These are phyloP conservation scores for Aspergillus panamensis DNA, from an alignment of 495 filamentous ascomycete genomes.

Conservation along the genomic window DNA sequence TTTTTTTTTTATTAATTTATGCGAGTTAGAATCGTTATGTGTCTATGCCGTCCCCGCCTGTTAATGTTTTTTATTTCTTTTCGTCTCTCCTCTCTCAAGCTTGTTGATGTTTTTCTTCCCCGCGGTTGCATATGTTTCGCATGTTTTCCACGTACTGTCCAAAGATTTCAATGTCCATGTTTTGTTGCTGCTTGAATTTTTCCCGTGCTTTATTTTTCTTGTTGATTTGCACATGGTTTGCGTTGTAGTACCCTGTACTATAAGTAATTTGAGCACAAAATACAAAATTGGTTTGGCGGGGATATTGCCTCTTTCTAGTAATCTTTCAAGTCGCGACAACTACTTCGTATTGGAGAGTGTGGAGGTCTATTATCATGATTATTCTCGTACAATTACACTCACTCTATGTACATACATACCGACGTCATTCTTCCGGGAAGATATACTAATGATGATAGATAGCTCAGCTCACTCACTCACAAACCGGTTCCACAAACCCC, in stretches of 20 bases:
- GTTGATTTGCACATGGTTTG: slow-evolving; percentile 34
- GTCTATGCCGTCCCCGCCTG: slow-evolving; percentile 28
- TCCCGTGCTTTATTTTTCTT: slow-evolving; percentile 12
- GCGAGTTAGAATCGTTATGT: slow-evolving; percentile 27
- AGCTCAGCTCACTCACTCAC: too few relatives aligned
- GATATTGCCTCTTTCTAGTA: slow-evolving; percentile 3
- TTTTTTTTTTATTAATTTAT: slow-evolving; percentile 16
- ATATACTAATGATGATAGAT: slow-evolving; percentile 5
- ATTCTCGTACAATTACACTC: background rate
- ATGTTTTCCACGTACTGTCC: slow-evolving; percentile 7
- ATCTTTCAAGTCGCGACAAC: background rate
- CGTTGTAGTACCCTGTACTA: slow-evolving; percentile 43
- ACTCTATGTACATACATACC: too few relatives aligned
- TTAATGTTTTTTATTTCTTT: slow-evolving; percentile 13
- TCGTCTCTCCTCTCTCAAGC: slow-evolving; percentile 13
- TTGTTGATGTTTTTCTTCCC: slow-evolving; percentile 4
- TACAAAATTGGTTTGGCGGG: slow-evolving; percentile 36
- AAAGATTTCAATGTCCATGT: slow-evolving; percentile 16
- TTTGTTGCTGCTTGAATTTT: slow-evolving; percentile 12
- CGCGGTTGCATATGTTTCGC: slow-evolving; percentile 15
- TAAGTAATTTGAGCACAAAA: slow-evolving; percentile 44
- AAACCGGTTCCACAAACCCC: slow-evolving; percentile 55
- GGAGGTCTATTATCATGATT: background rate
- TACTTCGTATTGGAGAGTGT: too few relatives aligned
- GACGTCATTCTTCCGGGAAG: too few relatives aligned